phyloP scores from a whole-genome alignment of 352 stramenopile species.

The Phytophthora colocasiae region DNA sequence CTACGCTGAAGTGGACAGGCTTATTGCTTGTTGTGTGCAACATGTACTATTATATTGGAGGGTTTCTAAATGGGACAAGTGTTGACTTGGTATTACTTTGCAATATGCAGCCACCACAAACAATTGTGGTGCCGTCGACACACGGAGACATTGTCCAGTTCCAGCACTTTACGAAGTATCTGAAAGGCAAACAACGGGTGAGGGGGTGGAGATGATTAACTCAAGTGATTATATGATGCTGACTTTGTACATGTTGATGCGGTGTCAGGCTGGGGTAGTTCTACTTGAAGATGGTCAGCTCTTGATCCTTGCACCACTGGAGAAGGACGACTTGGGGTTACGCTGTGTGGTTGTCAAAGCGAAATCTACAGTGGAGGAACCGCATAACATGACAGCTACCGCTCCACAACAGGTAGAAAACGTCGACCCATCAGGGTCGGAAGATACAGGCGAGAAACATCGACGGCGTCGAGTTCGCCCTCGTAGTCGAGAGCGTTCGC shows the following conservation, averaged over 20 bases:
- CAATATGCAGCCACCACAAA: constrained; percentile 59
- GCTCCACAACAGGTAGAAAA: background rate
- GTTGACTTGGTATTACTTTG: constrained; percentile 1
- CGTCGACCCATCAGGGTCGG: constrained; percentile 4
- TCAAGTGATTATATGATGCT: background rate
- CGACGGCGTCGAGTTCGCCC: constrained; percentile 15
- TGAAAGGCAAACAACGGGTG: constrained; percentile 63
- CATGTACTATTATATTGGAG: constrained; percentile 42
- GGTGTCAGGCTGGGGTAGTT: constrained; percentile 60
- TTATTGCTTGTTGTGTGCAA: constrained; percentile 56
- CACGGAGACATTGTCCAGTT: constrained; percentile 42
- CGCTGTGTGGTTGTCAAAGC: constrained; percentile 67
- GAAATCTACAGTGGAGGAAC: constrained; percentile 19
- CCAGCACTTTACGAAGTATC: constrained; percentile 55
- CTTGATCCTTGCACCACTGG: constrained; percentile 62
- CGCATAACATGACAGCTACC: constrained; percentile 26
- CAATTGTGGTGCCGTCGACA: constrained; percentile 42
- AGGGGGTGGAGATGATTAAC: background rate
- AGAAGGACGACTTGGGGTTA: constrained; percentile 44
- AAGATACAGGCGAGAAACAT: constrained; percentile 14
- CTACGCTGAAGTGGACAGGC: constrained; percentile 60
- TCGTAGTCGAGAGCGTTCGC: constrained; percentile 15
- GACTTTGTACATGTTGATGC: background rate
- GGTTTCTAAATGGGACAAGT: background rate
- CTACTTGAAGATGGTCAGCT: constrained; percentile 50